phyloP scores from a whole-genome alignment of 805 yeast species.

The Yarrowia sp. region DNA sequence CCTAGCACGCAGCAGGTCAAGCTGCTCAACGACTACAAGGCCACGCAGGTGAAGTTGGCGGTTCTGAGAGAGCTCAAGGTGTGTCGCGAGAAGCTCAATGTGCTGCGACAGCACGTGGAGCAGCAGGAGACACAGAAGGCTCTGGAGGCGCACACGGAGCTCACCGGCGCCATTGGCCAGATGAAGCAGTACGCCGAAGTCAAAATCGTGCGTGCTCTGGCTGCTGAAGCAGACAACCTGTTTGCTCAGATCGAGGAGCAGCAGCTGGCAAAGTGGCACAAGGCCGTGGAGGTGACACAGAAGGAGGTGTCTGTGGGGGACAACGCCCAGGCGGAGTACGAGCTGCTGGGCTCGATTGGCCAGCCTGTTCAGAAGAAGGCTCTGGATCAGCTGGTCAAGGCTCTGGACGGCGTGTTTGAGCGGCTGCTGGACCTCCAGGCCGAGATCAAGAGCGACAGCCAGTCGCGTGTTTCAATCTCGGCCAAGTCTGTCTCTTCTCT shows the following conservation, averaged over 20 bases:
- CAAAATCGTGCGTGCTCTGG: slow-evolving; percentile 10
- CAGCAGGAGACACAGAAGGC: neutral
- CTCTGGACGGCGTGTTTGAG: neutral
- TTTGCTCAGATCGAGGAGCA: neutral
- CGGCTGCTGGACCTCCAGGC: neutral
- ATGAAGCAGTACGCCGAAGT: slow-evolving; percentile 17
- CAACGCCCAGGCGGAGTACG: neutral
- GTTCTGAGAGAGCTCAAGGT: neutral
- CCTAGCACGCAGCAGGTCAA: slow-evolving; percentile 3
- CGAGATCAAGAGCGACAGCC: neutral
- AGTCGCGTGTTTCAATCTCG: neutral
- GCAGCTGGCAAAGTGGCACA: neutral
- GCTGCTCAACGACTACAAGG: slow-evolving; percentile 19
- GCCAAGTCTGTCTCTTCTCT: neutral
- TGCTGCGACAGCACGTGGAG: neutral
- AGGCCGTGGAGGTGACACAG: neutral
- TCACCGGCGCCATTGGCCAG: neutral
- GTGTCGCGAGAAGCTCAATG: neutral
- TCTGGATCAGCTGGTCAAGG: neutral
- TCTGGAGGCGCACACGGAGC: neutral
- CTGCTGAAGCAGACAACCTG: neutral
- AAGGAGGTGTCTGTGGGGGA: neutral
- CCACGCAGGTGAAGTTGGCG: slow-evolving; percentile 14
- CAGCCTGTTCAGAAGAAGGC: neutral
- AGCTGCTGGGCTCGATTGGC: neutral